These are phyloP conservation scores for Loxodes magnus DNA, from an alignment of 73 alveolate species.

Conservation along the genomic window DNA sequence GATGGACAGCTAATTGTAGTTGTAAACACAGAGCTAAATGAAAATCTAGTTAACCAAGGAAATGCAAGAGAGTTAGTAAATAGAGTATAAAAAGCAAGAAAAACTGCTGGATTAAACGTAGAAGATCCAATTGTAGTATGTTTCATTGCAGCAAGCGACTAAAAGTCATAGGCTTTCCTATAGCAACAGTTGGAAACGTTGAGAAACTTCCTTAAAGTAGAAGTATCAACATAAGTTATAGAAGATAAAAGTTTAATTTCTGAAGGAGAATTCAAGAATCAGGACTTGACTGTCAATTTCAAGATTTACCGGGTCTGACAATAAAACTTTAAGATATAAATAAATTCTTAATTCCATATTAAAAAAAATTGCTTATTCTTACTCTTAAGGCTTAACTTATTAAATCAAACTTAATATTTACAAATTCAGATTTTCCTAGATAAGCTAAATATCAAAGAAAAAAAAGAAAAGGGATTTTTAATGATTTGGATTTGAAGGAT, in stretches of 20 bases:
- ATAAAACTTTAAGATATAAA: no score
- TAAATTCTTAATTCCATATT: no score
- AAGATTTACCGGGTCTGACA: slow-evolving; percentile 1
- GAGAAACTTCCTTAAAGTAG: neutral
- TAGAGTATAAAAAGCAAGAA: slow-evolving; percentile 85
- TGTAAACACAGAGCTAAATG: slow-evolving; percentile 53
- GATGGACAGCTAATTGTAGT: slow-evolving; percentile 63
- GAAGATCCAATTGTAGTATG: slow-evolving; percentile 72
- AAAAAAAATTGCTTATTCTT: no score
- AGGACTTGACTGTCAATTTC: neutral
- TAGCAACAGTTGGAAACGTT: neutral
- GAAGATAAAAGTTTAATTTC: neutral
- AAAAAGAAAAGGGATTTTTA: no score
- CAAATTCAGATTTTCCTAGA: no score
- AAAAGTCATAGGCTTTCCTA: neutral
- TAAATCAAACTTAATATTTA: no score
- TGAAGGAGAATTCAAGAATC: neutral
- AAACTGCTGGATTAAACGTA: slow-evolving; percentile 70
- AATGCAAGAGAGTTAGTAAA: slow-evolving; percentile 79
- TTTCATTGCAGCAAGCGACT: slow-evolving; percentile 5
- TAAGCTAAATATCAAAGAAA: no score
- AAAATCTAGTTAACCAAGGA: slow-evolving; percentile 61
- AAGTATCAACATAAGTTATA: neutral
- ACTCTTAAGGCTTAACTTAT: no score
- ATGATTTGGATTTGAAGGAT: no score